These are phyloP conservation scores for Phytophthora aleatoria DNA, from an alignment of 352 stramenopile species.

Conservation along the genomic window DNA sequence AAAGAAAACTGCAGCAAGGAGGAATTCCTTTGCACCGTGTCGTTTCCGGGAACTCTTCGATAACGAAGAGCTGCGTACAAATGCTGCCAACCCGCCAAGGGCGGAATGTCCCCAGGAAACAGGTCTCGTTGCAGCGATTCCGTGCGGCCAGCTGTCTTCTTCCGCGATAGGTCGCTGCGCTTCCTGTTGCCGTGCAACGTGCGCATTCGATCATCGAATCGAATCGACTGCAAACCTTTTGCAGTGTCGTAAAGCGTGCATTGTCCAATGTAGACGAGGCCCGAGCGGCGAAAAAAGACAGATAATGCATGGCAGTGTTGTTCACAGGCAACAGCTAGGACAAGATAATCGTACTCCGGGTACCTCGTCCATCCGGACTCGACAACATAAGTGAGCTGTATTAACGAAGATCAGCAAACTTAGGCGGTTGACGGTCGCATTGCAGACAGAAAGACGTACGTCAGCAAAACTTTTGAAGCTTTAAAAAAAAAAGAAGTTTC, in stretches of 20 bases:
- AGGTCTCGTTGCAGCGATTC: slow-evolving; percentile 26
- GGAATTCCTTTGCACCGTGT: no score
- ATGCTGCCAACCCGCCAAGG: slow-evolving; percentile 4
- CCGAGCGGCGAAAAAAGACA: not conserved
- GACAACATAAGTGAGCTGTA: not conserved
- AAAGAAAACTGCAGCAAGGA: no score
- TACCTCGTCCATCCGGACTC: no score
- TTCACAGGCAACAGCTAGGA: no score
- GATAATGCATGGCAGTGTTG: no score
- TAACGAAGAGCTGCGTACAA: no score
- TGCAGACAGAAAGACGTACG: not conserved
- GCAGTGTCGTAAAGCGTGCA: not conserved
- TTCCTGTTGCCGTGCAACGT: slow-evolving; percentile 4
- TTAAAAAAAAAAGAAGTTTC: slow-evolving; percentile 4
- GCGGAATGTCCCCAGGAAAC: slow-evolving; percentile 28
- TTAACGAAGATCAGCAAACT: not conserved
- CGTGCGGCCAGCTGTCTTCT: slow-evolving; percentile 12
- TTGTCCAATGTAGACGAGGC: slow-evolving; percentile 19
- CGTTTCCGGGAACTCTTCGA: no score
- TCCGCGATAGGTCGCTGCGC: slow-evolving; percentile 7
- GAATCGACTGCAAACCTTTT: no score
- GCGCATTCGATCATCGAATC: not conserved
- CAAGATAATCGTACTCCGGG: no score
- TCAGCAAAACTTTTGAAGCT: not conserved
- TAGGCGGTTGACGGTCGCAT: not conserved